A percentile compares a stretch with the other conserved stretches of the same genome.
Conservation (phyloP, 2,329 filamentous ascomycete species). For the Didymella lethalis region DNA sequence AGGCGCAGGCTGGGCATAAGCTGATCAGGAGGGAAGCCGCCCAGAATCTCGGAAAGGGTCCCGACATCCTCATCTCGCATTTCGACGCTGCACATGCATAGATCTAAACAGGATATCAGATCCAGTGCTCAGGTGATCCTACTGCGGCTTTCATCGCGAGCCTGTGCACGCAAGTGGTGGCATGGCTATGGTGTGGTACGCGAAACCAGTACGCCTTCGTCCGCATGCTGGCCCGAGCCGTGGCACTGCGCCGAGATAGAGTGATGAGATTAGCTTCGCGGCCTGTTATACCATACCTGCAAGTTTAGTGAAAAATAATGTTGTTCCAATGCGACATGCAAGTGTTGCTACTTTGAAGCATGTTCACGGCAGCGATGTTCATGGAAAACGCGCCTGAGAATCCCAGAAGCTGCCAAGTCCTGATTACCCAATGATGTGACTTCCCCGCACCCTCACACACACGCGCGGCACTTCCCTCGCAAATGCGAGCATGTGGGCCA, state of each 20-base stretch:
- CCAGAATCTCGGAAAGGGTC: conserved; percentile 6
- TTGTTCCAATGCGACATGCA: background rate
- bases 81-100: background rate
- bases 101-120: conserved; percentile 7
- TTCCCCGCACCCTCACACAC: conserved; percentile 11
- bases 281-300: background rate
- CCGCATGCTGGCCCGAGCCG: background rate
- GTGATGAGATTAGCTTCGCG: background rate
- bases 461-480: conserved; percentile 5
- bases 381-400: background rate
- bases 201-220: background rate
- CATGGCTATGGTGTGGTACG: background rate
- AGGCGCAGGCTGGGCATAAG: background rate
- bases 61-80: conserved; percentile 1
- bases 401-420: conserved; percentile 1
- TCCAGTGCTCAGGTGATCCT: conserved; percentile 1
- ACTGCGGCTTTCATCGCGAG: conserved; percentile 3
- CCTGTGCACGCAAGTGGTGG: background rate
- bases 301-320: background rate
- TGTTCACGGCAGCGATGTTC: background rate
- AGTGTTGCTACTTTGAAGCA: background rate
- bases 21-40: conserved; percentile 5
- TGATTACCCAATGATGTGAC: conserved; percentile 10
- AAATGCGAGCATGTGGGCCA: conserved; percentile 4
- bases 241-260: background rate